phyloP scores from a whole-genome alignment of 2,329 filamentous ascomycete genomes.

The Scytalidium sp. region DNA sequence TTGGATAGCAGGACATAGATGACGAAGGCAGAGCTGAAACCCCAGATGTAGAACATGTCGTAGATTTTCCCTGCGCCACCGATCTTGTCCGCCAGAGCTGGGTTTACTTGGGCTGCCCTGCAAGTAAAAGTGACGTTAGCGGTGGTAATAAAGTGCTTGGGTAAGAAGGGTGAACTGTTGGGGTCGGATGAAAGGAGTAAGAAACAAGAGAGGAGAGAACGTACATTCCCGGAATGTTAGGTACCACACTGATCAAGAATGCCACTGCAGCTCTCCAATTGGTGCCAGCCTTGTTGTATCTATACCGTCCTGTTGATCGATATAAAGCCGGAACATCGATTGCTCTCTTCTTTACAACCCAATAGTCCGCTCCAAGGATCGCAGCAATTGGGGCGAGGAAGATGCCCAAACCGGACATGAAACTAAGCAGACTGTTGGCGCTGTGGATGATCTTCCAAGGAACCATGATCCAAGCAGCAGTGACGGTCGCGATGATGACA shows the following conservation, averaged over 20 bases:
- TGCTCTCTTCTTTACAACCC: conserved; percentile 27
- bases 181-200: not conserved
- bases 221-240: conserved; percentile 22
- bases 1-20: conserved; percentile 27
- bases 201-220: not conserved
- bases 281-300: conserved; percentile 20
- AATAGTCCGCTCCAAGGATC: conserved; percentile 32
- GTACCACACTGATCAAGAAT: conserved; percentile 19
- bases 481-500: conserved; percentile 37
- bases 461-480: conserved; percentile 39
- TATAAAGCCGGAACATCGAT: conserved; percentile 33
- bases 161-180: too few relatives aligned
- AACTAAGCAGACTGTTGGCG: conserved; percentile 25
- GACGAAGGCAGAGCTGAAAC: conserved; percentile 32
- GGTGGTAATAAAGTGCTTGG: not conserved
- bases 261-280: conserved; percentile 23
- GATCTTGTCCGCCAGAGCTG: conserved; percentile 17
- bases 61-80: conserved; percentile 30
- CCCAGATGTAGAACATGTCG: conserved; percentile 34
- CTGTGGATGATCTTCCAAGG: conserved; percentile 44
- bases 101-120: conserved; percentile 16
- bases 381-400: conserved; percentile 35
- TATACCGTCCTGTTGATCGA: conserved; percentile 19
- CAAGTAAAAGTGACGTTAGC: not conserved
- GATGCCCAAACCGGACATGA: conserved; percentile 32